These are phyloP conservation scores for Ustilago hordei DNA, from an alignment of 1,284 basidiomycete genomes.

Conservation along the genomic window DNA sequence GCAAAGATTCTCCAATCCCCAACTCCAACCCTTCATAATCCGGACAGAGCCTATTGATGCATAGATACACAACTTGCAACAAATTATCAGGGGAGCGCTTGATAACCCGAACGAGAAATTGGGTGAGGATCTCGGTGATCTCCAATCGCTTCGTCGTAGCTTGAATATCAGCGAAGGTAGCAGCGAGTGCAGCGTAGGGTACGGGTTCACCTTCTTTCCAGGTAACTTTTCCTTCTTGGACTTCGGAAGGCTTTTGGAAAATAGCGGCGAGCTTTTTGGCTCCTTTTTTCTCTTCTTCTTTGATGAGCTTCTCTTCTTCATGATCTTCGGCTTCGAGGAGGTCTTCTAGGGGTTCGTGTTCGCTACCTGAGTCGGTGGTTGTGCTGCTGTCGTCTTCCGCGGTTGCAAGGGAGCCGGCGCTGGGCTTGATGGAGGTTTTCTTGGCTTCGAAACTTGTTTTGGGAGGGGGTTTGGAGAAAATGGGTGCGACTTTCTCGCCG, in stretches of 20 bases:
- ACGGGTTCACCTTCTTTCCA: slow-evolving; percentile 90
- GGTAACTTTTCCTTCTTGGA: slow-evolving; percentile 74
- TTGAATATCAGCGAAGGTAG: slow-evolving; percentile 90
- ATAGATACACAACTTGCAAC: slow-evolving; percentile 91
- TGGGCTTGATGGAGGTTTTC: slow-evolving; percentile 18
- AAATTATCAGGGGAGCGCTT: slow-evolving; percentile 81
- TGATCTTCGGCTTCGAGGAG: slow-evolving; percentile 33
- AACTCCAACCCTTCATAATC: slow-evolving; percentile 96
- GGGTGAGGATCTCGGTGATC: slow-evolving; percentile 88
- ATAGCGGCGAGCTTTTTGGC: slow-evolving; percentile 56
- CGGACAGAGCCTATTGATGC: slow-evolving; percentile 95
- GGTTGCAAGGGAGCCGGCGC: slow-evolving; percentile 29
- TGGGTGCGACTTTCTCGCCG: slow-evolving; percentile 22
- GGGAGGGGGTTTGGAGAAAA: slow-evolving; percentile 28
- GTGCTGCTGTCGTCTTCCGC: slow-evolving; percentile 12
- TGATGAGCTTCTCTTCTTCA: slow-evolving; percentile 49
- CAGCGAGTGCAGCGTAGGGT: slow-evolving; percentile 90
- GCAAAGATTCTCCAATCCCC: slow-evolving; percentile 92
- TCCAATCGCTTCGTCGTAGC: slow-evolving; percentile 95
- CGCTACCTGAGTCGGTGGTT: slow-evolving; percentile 55
- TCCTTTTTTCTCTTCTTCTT: slow-evolving; percentile 51
- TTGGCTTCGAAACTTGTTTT: slow-evolving; percentile 18
- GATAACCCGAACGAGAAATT: slow-evolving; percentile 89
- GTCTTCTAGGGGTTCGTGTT: slow-evolving; percentile 59
- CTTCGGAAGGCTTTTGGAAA: slow-evolving; percentile 73